phyloP scores from a whole-genome alignment of 352 stramenopile species.

The Phytophthora idaei region DNA sequence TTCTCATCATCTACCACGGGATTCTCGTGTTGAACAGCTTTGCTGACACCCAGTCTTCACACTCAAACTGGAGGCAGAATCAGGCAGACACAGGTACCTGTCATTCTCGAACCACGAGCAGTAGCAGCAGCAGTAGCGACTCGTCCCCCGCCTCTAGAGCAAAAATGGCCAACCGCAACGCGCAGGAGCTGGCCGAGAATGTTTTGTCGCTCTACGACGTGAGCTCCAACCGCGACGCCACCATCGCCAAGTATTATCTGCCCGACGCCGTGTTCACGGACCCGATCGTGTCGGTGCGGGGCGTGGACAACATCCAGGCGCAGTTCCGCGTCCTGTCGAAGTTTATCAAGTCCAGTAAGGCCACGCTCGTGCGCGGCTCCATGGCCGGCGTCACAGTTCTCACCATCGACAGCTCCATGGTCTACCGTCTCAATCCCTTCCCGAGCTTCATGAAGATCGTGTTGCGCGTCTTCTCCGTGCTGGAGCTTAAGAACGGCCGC shows the following conservation, averaged over 20 bases:
- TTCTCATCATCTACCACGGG: background rate
- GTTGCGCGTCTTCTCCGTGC: slow-evolving; percentile 81
- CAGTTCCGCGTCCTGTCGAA: slow-evolving; percentile 83
- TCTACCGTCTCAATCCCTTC: slow-evolving; percentile 78
- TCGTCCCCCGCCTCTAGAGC: too few species aligned
- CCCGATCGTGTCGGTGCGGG: slow-evolving; percentile 72
- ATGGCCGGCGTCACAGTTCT: slow-evolving; percentile 80
- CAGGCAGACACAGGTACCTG: background rate
- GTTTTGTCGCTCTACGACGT: slow-evolving; percentile 88
- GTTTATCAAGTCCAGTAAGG: slow-evolving; percentile 80
- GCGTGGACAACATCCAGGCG: slow-evolving; percentile 83
- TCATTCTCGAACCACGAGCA: background rate
- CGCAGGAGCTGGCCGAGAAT: slow-evolving; percentile 78
- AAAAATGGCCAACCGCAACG: slow-evolving; percentile 67
- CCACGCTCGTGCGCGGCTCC: slow-evolving; percentile 80
- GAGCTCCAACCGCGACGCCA: slow-evolving; percentile 63
- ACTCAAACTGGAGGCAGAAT: background rate
- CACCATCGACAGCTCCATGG: slow-evolving; percentile 82
- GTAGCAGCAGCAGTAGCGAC: too few species aligned
- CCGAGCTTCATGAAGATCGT: slow-evolving; percentile 74
- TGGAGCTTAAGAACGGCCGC: slow-evolving; percentile 83
- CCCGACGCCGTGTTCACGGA: slow-evolving; percentile 82
- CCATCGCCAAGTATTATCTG: slow-evolving; percentile 81
- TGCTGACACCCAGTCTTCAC: background rate
- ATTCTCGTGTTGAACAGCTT: background rate